Evolutionary conservation across 1,139 yeast genomes (phyloP), one percentile per base, ranked within the genome.

Genomic region (Suhomyces panamericanus): DNA sequence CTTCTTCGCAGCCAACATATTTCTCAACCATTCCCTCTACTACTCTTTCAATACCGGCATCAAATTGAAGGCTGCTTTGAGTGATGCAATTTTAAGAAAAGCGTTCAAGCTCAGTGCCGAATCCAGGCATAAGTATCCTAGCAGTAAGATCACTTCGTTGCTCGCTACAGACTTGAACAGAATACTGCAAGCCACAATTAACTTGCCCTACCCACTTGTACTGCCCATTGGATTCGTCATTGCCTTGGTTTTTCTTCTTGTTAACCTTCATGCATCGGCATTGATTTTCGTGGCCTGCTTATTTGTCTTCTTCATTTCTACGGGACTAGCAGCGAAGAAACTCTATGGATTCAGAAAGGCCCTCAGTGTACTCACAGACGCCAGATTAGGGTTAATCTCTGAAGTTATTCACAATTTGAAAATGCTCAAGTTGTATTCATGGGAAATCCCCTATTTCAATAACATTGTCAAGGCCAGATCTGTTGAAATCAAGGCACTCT

Each of bases 401-500:
- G 60, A 56, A 39, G 57, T 54, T 15, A 44, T 56, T 41, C 47
- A 47, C 38, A 54, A 55, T 47, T 44, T 56, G 31, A 56, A 54
- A 32, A 50, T 54, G 51, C 55, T 56, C 44, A 56, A 56, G 44
- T 52, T 46, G 35, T 56, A 55, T 44, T 41, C 58, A 16, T 60
- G 62, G 60, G 60, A 57, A 36, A 22, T 43, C 2, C 55, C 60
- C 3, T 57, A 55, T 35, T 48, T 48, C 14, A 39, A 34, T 9
- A 46, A 42, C 22, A 45, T 32, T 40, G 2, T 34, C 24, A 4
- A 47, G 2, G 69, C 71, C 12, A 70, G 88, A 52, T 51, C 54
- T n/a, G 49, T 59, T 28, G 88, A 83, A 58, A 69, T 80, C 59
- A 62, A 67, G 30, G 70, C 73, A 42, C 59, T 80, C 17, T 64